Base-by-base conservation (phyloP, 2,329 filamentous ascomycete genomes). In the Shiraia sp. region DNA sequence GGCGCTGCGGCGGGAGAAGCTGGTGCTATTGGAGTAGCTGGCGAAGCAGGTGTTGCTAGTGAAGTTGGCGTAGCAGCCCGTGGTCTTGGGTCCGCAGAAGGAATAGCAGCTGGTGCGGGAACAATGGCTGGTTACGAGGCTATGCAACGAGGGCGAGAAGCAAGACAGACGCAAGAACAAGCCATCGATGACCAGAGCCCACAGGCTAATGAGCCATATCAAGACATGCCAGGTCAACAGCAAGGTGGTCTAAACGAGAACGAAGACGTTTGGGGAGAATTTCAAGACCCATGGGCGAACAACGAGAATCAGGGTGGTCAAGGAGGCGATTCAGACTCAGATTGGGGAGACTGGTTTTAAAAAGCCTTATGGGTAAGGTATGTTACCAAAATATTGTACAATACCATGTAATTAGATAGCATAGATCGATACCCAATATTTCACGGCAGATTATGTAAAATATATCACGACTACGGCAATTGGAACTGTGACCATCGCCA, bases 41-140 rank as follows among this genome's bases (percentile, higher is more conserved):
- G 71, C 19, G 68, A 69, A 16, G 71, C 68, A 2, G 70, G 73
- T 6, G 66, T 70, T 10, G 54, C 64, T 12, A 53, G 78, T 12
- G 80, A 79, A 32, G 80, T 77, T n/a, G 71, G 70, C 19, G 69
- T 64, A 19, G 74, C 70, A 28, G 72, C 72, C 33, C 56, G 65
- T 15, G 61, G 64, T 5, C 41, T 67, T 2, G 42, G 74, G 59
- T 45, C 64, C 38, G 70, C 69, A 25, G 75, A 76, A 40, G 74
- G 75, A 12, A 74, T 66, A 26, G 61, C 59, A 6, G 73, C 72
- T 19, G 77, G 80, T 4, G 81, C 79, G 5, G 81, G 80, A 6
- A 76, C 79, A 1, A 77, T 84, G 70, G 81, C 80, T 24, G 82
- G 80, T 3, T 83, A 82, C 53, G 82, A 84, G 61, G 80, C 81